These are phyloP conservation scores for Macrolepiota albuminosa DNA, from an alignment of 768 basidiomycete genomes.

Conservation along the genomic window DNA sequence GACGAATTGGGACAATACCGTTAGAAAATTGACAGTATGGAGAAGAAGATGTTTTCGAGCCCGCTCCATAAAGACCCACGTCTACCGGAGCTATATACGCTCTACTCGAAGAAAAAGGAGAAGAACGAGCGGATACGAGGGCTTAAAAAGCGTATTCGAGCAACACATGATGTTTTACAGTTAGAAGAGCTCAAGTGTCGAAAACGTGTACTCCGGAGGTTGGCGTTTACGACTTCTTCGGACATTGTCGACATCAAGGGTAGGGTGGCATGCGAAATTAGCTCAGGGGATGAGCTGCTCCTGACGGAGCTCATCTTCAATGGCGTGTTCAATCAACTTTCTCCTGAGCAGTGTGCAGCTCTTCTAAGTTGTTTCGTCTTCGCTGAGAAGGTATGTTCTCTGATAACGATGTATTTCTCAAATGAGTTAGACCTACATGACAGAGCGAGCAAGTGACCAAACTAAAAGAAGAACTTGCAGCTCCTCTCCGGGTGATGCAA, in stretches of 20 bases:
- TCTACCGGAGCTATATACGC: constrained; percentile 75
- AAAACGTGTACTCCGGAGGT: constrained; percentile 87
- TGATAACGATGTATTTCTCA: neutral
- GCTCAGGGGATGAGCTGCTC: constrained; percentile 92
- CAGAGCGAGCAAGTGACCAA: constrained; percentile 84
- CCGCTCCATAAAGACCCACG: constrained; percentile 75
- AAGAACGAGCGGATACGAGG: constrained; percentile 64
- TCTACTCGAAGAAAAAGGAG: constrained; percentile 74
- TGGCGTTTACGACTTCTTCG: constrained; percentile 82
- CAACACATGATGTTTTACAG: constrained; percentile 90
- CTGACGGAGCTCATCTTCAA: constrained; percentile 98
- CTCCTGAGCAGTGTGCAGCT: constrained; percentile 90
- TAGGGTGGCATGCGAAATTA: constrained; percentile 97
- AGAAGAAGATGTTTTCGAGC: constrained; percentile 77
- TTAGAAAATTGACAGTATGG: constrained; percentile 90
- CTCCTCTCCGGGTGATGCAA: constrained; percentile 91
- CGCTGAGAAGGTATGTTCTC: constrained; percentile 73
- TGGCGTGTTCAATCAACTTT: constrained; percentile 86
- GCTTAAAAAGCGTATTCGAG: constrained; percentile 81
- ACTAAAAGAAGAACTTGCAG: constrained; percentile 90
- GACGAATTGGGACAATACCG: neutral
- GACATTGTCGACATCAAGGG: constrained; percentile 99
- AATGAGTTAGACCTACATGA: neutral
- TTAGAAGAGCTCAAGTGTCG: constrained; percentile 94
- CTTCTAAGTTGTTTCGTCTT: constrained; percentile 98